Conservation (phyloP, 805 yeast genomes). For the Schwanniomyces pseudopolymorphus region DNA sequence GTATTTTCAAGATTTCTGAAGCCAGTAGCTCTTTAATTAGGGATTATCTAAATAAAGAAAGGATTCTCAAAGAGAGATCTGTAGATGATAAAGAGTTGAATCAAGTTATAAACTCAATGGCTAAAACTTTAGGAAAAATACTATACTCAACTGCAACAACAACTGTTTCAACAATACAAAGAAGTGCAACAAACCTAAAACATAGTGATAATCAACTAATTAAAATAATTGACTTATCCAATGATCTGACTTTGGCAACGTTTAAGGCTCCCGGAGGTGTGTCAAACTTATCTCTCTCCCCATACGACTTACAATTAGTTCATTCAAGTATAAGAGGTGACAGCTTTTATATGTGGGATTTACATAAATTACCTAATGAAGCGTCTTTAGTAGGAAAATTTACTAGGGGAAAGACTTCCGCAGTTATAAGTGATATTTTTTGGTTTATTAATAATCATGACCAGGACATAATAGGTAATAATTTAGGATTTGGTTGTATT, state of each 20-base stretch:
- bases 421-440: slow-evolving; percentile 47
- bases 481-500: slow-evolving; percentile 49
- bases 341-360: slow-evolving; percentile 63
- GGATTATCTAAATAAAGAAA: slow-evolving; percentile 28
- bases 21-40: slow-evolving; percentile 46
- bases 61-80: slow-evolving; percentile 5
- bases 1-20: slow-evolving; percentile 48
- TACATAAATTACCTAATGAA: slow-evolving; percentile 48
- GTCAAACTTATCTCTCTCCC: slow-evolving; percentile 58
- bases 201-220: slow-evolving; percentile 39
- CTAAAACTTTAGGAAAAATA: slow-evolving; percentile 31
- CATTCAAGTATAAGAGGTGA: slow-evolving; percentile 62
- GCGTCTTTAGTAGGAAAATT: slow-evolving; percentile 58
- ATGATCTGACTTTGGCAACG: slow-evolving; percentile 35
- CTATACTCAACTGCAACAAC: slow-evolving; percentile 34
- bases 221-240: slow-evolving; percentile 47
- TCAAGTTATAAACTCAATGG: slow-evolving; percentile 27
- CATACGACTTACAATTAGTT: slow-evolving; percentile 56
- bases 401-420: slow-evolving; percentile 61
- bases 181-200: slow-evolving; percentile 16
- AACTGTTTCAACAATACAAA: slow-evolving; percentile 24
- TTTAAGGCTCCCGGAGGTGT: slow-evolving; percentile 65
- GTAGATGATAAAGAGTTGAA: slow-evolving; percentile 15
- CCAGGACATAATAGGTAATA: slow-evolving; percentile 20
- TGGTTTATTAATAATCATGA: slow-evolving; percentile 50